Evolutionary conservation across 768 basidiomycete genomes (phyloP), one percentile per base, ranked within the genome.

Genomic region (Boletus huronensis): DNA sequence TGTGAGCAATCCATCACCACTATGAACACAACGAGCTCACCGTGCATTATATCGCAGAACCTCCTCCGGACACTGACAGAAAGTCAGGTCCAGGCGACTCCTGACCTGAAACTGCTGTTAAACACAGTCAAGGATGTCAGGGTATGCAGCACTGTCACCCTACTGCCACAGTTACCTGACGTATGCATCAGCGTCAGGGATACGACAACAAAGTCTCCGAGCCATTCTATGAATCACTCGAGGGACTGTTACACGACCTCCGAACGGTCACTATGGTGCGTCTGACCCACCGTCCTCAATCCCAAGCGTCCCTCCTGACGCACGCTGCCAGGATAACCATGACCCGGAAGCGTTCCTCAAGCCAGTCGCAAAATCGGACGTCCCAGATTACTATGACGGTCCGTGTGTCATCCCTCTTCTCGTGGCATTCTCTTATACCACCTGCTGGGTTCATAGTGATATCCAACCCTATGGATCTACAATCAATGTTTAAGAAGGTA

Each of bases 371-470:
- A 94, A 82, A 75, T 74, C 85, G 38, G 94, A 98, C 62, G 89
- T 87, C 13, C 91, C 93, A 39, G 94, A 98, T 72, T 99, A 99
- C 66, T 87, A 93, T 72, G 89, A 93, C 43, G 82, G 96, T 93
- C 58, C 55, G 87, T 75, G 40, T 44, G 13, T 51, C 35, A 35
- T 53, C 44, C 11, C 1, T 41, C 49, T 40, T 51, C 32, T 31
- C 35, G 42, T 34, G 42, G 1, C 40, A 32, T 42, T 38, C 19
- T 49, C 32, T 55, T 53, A 62, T 57, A 36, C 49, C 36, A 16
- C 7, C n/a, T 14, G 43, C 42, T 19, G 52, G 17, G 47, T 34
- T 60, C 21, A 11, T 65, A 98, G 97, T 96, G 61, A 97, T 99
- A 70, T 74, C 86, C 52, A 85, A 85, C 58, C 94, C 97, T 5